Conservation (phyloP, 2,329 filamentous ascomycete genomes). For the Coniochaeta pulveracea region DNA sequence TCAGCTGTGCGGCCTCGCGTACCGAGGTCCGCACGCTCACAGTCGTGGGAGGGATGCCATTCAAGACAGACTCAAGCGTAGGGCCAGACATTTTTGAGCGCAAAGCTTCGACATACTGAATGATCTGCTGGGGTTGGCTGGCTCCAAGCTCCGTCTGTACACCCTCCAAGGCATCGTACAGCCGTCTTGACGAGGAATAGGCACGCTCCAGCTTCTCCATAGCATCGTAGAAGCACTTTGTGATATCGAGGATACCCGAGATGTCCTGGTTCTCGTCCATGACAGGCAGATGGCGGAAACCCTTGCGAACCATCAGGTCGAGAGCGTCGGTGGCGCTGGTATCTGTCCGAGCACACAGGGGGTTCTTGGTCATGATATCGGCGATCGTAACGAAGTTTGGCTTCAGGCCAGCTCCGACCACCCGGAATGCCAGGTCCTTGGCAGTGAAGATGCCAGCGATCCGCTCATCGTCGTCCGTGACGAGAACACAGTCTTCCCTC, state of each 20-base stretch:
- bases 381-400: conserved; percentile 84
- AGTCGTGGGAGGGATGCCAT: conserved; percentile 82
- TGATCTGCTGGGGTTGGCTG: conserved; percentile 95
- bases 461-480: conserved; percentile 94
- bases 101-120: conserved; percentile 95
- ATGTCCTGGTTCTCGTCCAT: conserved; percentile 99
- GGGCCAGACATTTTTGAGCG: conserved; percentile 96
- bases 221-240: conserved; percentile 98
- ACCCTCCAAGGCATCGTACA: conserved; percentile 94
- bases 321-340: conserved; percentile 96
- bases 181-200: conserved; percentile 93
- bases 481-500: conserved; percentile 92
- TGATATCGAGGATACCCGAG: conserved; percentile 94
- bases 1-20: conserved; percentile 85
- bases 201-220: conserved; percentile 99
- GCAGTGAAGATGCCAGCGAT: conserved; percentile 99
- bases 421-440: conserved; percentile 94
- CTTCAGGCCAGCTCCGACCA: conserved; percentile 84
- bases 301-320: conserved; percentile 96
- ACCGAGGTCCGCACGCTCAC: conserved; percentile 94
- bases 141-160: conserved; percentile 94
- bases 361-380: conserved; percentile 99
- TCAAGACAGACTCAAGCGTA: conserved; percentile 87
- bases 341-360: conserved; percentile 90
- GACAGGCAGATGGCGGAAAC: conserved; percentile 92